Base-by-base conservation (phyloP, 495 filamentous ascomycete genomes). In the Aspergillus mulundensis region DNA sequence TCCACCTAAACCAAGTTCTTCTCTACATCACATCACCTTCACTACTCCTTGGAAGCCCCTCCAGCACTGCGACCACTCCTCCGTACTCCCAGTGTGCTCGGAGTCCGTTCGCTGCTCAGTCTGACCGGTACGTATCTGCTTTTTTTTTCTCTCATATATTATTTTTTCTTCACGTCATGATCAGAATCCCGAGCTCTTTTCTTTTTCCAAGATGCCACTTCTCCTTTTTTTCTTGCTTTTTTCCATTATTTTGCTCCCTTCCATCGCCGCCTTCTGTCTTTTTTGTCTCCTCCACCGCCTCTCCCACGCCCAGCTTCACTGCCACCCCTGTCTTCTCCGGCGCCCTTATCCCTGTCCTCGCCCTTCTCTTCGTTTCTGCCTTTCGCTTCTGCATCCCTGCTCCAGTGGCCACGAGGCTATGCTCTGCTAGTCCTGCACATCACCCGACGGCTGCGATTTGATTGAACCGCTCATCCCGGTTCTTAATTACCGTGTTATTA, bases 371-470 rank as follows among this genome's bases (percentile, higher is more conserved):
- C 49, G 38, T 44, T 36, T 23, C 36, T 52, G n/a, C n/a, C n/a
- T 41, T 6, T 47, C 38, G 38, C 38, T 24, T 19, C 28, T 24
- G 42, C 21, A 15, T 50, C 23, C 43, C 58, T 47, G 25, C 53
- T 54, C n/a, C 40, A 54, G 60, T 67, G 65, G 56, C 58, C 62
- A 63, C 62, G 61, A 66, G 63, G 62, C 61, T 66, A 64, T 68
- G 25, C 25, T 28, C 25, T 15, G 63, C 63, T 66, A 68, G 66
- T 59, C 56, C 59, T 61, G 66, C 59, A 61, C 50, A 68, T 68
- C 66, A 66, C 63, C 66, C 66, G 66, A 60, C 66, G 57, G 63
- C 51, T 64, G 54, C 61, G 61, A 53, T 63, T 65, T 60, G 65
- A 55, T 56, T 57, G 54, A 58, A 47, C 59, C 52, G 58, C 56